Evolutionary conservation across 139 green algal species (phyloP).

Genomic region (Picochlorum sp.): DNA sequence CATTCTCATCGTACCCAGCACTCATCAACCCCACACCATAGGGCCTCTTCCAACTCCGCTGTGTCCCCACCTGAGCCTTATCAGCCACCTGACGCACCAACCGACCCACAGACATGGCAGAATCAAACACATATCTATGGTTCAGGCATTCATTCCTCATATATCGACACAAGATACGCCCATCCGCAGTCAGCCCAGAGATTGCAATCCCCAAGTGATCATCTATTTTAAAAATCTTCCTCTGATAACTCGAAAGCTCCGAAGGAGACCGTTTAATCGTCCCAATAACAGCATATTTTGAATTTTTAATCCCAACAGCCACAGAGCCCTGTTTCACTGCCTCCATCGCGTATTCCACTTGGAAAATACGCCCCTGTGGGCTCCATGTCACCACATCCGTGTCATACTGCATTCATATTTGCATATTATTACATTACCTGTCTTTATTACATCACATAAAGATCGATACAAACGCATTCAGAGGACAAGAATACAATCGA

Average conservation of each 20-base stretch:
- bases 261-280: slow-evolving; percentile 81
- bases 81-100: slow-evolving; percentile 88
- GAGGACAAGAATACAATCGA: background rate
- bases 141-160: slow-evolving; percentile 96
- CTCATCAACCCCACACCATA: slow-evolving; percentile 94
- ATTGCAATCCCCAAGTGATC: slow-evolving; percentile 96
- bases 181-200: slow-evolving; percentile 88
- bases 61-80: slow-evolving; percentile 82
- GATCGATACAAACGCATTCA: too few relatives aligned
- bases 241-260: slow-evolving; percentile 85
- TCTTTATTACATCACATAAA: too few relatives aligned
- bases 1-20: slow-evolving; percentile 68
- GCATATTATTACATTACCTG: too few relatives aligned
- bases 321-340: slow-evolving; percentile 95
- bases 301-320: slow-evolving; percentile 83
- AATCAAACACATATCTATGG: slow-evolving; percentile 91
- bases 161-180: slow-evolving; percentile 83
- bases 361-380: slow-evolving; percentile 86
- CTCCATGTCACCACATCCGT: slow-evolving; percentile 95
- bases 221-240: slow-evolving; percentile 95
- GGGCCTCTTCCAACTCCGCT: slow-evolving; percentile 87
- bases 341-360: slow-evolving; percentile 99
- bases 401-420: slow-evolving; percentile 76
- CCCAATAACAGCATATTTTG: slow-evolving; percentile 81
- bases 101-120: slow-evolving; percentile 68